phyloP scores from a whole-genome alignment of 2,329 filamentous ascomycete species.

The Fusarium albosuccineum region DNA sequence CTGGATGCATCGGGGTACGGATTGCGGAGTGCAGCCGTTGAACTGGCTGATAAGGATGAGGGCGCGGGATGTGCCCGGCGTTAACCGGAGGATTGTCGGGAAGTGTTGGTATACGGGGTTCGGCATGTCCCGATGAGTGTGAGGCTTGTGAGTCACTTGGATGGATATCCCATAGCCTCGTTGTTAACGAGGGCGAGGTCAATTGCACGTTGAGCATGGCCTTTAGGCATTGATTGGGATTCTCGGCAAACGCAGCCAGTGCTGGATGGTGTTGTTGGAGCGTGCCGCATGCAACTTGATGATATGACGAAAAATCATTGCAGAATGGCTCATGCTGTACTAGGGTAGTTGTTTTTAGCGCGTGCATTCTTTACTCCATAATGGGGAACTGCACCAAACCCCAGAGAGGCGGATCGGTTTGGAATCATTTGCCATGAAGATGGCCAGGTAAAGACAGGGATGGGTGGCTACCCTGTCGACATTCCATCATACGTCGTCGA shows the following conservation, averaged over 20 bases:
- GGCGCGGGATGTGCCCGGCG: slow-evolving; percentile 5
- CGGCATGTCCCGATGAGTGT: slow-evolving; percentile 18
- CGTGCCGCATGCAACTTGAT: slow-evolving; percentile 5
- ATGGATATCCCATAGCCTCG: neutral
- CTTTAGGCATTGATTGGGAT: neutral
- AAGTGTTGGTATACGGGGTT: slow-evolving; percentile 15
- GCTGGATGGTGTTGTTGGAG: neutral
- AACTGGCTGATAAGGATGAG: neutral
- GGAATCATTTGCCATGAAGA: slow-evolving; percentile 28
- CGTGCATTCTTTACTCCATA: neutral
- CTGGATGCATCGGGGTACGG: neutral
- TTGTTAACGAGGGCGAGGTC: slow-evolving; percentile 6
- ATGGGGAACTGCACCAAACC: slow-evolving; percentile 5
- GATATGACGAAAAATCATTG: slow-evolving; percentile 27
- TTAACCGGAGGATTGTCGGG: slow-evolving; percentile 21
- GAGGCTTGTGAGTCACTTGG: neutral
- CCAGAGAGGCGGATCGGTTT: slow-evolving; percentile 24
- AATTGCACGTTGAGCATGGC: neutral
- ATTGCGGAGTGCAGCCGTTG: slow-evolving; percentile 10
- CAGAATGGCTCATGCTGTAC: neutral
- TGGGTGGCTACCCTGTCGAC: neutral
- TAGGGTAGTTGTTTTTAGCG: neutral
- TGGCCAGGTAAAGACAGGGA: neutral
- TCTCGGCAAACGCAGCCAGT: neutral
- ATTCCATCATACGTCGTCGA: slow-evolving; percentile 2